Conservation (phyloP, 116 monocot genomes). For the Cymodocea nodosa region DNA sequence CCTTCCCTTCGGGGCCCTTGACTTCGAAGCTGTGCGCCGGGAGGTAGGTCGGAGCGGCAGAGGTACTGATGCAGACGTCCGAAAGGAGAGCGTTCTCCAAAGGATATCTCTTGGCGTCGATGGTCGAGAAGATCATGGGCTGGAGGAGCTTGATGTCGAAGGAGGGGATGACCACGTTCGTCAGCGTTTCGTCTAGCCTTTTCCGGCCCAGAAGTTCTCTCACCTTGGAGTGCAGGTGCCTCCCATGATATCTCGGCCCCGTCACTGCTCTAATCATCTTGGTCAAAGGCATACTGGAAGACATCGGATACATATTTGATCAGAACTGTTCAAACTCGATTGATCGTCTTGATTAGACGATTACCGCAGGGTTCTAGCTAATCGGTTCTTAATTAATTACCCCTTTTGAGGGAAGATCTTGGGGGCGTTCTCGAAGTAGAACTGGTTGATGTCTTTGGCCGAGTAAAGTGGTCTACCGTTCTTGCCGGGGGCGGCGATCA, state of each 20-base stretch:
- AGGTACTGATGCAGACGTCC: slow-evolving; percentile 18
- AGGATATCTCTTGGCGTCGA: slow-evolving; percentile 11
- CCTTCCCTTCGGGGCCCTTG: neutral
- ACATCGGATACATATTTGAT: neutral
- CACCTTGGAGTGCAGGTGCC: slow-evolving; percentile 15
- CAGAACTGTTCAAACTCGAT: neutral
- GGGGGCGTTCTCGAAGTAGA: slow-evolving; percentile 12
- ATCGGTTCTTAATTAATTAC: no score
- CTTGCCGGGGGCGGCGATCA: slow-evolving; percentile 8
- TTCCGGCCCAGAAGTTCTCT: slow-evolving; percentile 6
- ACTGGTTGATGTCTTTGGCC: slow-evolving; percentile 5
- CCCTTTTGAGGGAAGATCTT: slow-evolving; percentile 10
- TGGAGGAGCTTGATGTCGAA: slow-evolving; percentile 36
- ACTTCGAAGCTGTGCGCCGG: slow-evolving; percentile 11
- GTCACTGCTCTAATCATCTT: slow-evolving; percentile 3
- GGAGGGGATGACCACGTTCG: slow-evolving; percentile 24
- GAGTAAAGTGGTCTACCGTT: slow-evolving; percentile 5
- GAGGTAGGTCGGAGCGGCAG: slow-evolving; percentile 18
- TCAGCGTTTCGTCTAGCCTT: slow-evolving; percentile 12
- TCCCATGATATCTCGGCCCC: slow-evolving; percentile 29
- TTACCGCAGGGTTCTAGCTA: no score
- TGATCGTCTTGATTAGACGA: no score
- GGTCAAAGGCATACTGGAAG: neutral
- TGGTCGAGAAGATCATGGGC: slow-evolving; percentile 25
- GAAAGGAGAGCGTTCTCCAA: slow-evolving; percentile 9